phyloP scores from a whole-genome alignment of 768 basidiomycete species.

The Lactifluus subvellereus region DNA sequence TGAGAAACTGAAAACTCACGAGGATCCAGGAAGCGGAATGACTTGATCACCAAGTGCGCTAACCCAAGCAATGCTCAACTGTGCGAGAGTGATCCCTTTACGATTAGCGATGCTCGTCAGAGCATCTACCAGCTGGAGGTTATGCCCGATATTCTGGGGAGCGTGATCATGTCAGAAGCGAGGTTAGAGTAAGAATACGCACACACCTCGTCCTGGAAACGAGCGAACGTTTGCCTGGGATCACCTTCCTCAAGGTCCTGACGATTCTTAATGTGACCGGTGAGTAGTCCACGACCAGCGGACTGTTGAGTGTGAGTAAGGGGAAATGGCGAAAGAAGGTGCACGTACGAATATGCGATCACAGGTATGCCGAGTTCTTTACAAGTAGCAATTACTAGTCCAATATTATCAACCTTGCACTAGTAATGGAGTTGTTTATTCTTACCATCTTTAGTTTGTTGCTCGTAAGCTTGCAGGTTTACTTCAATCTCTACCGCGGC shows the following conservation, averaged over 20 bases:
- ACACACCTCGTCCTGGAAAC: constrained; percentile 36
- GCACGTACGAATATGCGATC: constrained; percentile 47
- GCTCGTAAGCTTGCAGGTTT: constrained; percentile 55
- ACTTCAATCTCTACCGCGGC: constrained; percentile 65
- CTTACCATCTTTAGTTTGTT: constrained; percentile 42
- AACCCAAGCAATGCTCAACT: constrained; percentile 39
- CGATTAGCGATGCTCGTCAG: constrained; percentile 36
- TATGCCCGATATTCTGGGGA: constrained; percentile 36
- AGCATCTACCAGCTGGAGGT: constrained; percentile 38
- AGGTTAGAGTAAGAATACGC: constrained; percentile 5
- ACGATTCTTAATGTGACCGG: constrained; percentile 40
- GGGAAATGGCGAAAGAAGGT: background rate
- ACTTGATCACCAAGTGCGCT: constrained; percentile 33
- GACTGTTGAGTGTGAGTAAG: constrained; percentile 31
- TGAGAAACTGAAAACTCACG: constrained; percentile 28
- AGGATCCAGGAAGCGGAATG: constrained; percentile 45
- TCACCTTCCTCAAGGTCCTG: constrained; percentile 36
- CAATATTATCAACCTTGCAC: background rate
- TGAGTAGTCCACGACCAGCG: constrained; percentile 51
- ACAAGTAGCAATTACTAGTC: constrained; percentile 45
- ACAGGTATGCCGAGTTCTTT: constrained; percentile 50
- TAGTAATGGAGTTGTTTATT: background rate
- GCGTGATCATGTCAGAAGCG: constrained; percentile 8
- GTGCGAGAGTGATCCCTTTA: constrained; percentile 39
- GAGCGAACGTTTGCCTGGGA: constrained; percentile 27